phyloP scores from a whole-genome alignment of 2,329 filamentous ascomycete genomes.

The Aspergillus sp. region DNA sequence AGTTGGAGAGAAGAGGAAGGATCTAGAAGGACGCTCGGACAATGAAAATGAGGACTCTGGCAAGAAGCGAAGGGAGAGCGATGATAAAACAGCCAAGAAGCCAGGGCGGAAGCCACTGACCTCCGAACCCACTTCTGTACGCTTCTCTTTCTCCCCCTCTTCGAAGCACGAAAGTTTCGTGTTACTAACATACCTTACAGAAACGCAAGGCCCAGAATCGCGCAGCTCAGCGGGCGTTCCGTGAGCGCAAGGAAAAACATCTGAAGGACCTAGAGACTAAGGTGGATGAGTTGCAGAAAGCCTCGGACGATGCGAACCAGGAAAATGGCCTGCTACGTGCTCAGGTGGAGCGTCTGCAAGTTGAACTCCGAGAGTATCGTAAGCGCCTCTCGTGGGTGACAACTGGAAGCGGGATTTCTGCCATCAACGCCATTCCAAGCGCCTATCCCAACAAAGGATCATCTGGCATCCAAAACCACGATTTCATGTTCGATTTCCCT shows the following conservation, averaged over 20 bases:
- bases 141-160: slow-evolving; percentile 40
- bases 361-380: slow-evolving; percentile 85
- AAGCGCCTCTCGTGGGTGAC: slow-evolving; percentile 72
- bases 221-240: slow-evolving; percentile 88
- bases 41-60: slow-evolving; percentile 65
- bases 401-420: slow-evolving; percentile 47
- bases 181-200: slow-evolving; percentile 30
- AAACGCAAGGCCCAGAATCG: slow-evolving; percentile 85
- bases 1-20: slow-evolving; percentile 62
- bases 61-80: slow-evolving; percentile 71
- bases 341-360: slow-evolving; percentile 84
- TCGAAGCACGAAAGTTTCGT: not conserved
- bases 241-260: slow-evolving; percentile 88
- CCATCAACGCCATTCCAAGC: slow-evolving; percentile 48
- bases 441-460: slow-evolving; percentile 46
- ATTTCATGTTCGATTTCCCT: slow-evolving; percentile 94
- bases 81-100: slow-evolving; percentile 89
- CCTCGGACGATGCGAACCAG: slow-evolving; percentile 75
- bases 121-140: slow-evolving; percentile 91
- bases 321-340: slow-evolving; percentile 81
- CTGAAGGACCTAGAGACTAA: slow-evolving; percentile 54
- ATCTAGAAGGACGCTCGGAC: slow-evolving; percentile 53
- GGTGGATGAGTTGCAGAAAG: slow-evolving; percentile 69
- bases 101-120: slow-evolving; percentile 94
- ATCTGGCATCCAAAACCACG: slow-evolving; percentile 68